Percentiles rank a stretch among this genome's conserved stretches.
These are phyloP conservation scores for Claviceps monticola DNA, from an alignment of 2,329 filamentous ascomycete species.

Conservation along the genomic window DNA sequence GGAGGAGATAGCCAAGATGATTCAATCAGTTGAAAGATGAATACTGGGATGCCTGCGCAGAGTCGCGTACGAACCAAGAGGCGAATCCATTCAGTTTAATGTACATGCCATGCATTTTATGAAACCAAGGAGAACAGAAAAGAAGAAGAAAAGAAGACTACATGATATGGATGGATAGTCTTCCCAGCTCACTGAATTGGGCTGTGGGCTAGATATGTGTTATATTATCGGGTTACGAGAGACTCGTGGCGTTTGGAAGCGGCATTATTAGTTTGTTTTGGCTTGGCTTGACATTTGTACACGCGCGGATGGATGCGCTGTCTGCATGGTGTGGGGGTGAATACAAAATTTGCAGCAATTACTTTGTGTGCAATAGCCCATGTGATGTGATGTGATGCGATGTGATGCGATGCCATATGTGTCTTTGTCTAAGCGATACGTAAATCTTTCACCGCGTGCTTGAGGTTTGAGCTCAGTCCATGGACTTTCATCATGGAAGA, in stretches of 20 bases:
- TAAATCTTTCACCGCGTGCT: too few species aligned
- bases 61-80: not conserved
- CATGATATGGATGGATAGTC: not conserved
- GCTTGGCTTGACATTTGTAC: not conserved
- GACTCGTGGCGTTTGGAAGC: not conserved
- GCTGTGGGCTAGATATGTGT: not conserved
- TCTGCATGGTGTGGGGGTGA: not conserved
- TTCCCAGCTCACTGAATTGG: not conserved
- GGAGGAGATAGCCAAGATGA: not conserved
- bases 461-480: too few species aligned
- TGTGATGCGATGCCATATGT: too few species aligned
- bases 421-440: too few species aligned
- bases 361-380: too few species aligned
- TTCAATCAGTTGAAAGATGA: too few species aligned
- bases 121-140: too few species aligned
- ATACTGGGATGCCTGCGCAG: not conserved
- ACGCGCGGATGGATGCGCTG: not conserved
- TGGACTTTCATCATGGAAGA: too few species aligned
- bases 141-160: too few species aligned
- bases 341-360: not conserved
- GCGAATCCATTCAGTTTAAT: not conserved
- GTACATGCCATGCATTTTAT: too few species aligned
- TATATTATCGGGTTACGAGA: not conserved
- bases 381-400: too few species aligned
- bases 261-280: not conserved